A percentile compares a stretch with the other conserved stretches of the same genome.
phyloP scores from a whole-genome alignment of 2,329 filamentous ascomycete species.

The Penicillium sp. region DNA sequence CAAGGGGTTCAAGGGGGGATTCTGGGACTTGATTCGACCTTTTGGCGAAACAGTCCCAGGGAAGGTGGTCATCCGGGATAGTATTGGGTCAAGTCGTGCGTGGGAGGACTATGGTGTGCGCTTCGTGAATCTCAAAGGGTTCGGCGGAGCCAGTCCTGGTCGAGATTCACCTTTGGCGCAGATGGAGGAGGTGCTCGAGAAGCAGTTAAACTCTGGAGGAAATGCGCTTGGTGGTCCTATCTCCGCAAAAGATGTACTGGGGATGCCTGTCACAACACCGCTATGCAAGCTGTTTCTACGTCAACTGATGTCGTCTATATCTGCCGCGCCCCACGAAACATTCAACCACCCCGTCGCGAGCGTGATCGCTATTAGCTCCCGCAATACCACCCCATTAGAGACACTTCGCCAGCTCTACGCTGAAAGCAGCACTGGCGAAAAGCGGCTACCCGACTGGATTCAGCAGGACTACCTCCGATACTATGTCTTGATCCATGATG shows the following conservation, averaged over 20 bases:
- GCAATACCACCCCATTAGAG: constrained; percentile 81
- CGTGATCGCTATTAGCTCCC: constrained; percentile 92
- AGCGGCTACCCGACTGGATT: constrained; percentile 79
- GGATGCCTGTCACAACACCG: constrained; percentile 62
- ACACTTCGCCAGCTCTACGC: constrained; percentile 82
- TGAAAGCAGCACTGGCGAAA: constrained; percentile 77
- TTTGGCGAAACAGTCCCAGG: constrained; percentile 89
- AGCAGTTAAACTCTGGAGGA: constrained; percentile 78
- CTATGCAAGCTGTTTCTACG: constrained; percentile 87
- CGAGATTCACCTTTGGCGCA: constrained; percentile 53
- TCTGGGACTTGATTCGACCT: constrained; percentile 84
- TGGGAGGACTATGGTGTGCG: constrained; percentile 91
- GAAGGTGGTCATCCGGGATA: constrained; percentile 89
- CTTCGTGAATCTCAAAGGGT: constrained; percentile 70
- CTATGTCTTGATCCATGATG: constrained; percentile 95
- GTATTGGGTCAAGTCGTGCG: constrained; percentile 77
- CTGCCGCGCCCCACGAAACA: constrained; percentile 83
- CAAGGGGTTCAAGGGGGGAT: constrained; percentile 82
- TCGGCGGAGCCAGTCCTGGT: constrained; percentile 40
- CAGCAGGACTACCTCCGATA: constrained; percentile 92
- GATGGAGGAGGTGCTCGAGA: constrained; percentile 79
- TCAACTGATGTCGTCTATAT: constrained; percentile 77
- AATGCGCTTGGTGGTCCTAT: constrained; percentile 43
- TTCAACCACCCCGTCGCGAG: constrained; percentile 94
- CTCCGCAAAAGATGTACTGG: constrained; percentile 35